Evolutionary conservation across 352 stramenopile species (phyloP), one percentile per base, ranked within the genome.

Genomic region (Phytophthora meadii): DNA sequence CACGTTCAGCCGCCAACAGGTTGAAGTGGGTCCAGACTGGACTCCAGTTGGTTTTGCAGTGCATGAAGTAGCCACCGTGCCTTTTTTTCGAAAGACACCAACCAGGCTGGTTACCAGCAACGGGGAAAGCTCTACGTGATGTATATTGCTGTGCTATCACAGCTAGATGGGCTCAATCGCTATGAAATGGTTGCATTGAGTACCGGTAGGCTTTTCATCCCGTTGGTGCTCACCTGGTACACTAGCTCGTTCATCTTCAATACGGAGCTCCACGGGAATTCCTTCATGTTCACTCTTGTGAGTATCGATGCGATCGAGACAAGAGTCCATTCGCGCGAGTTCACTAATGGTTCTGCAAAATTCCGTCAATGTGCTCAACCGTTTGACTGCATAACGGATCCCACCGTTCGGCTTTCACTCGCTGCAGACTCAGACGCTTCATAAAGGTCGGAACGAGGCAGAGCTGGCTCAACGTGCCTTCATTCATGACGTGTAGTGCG

Each of bases 371-470:
- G 2, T 57, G 10, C 11, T 54, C 47, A n/a, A 62, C 25, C 17
- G 48, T 47, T 28, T 48, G 48, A 54, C 66, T 36, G 2, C 49
- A 37, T 10, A 27, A 27, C 24, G 69, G 64, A 5, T 57, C 27
- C 59, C 69, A 73, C 2, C 44, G 48, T 5, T 19, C 6, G 5
- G 42, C 44, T 32, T 11, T 54, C 19, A 72, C 72, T 39, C 70
- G 66, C 12, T 54, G 45, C 27, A 84, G 58, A 28, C 66, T 64
- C 10, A 84, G 49, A n/a, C 52, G 51, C 37, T 82, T 53, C 50
- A 84, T 76, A 8, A 71, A 70, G 36, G 58, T 84, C 11, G 72
- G 72, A 15, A 84, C 46, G n/a, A 83, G 19, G 17, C 62, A 57
- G 7, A 84, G 42, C 11, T 58, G 41, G 9, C n/a, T 22, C 12